These are phyloP conservation scores for Tylopilus cervinicoccineus DNA, from an alignment of 768 basidiomycete species.

Conservation along the genomic window DNA sequence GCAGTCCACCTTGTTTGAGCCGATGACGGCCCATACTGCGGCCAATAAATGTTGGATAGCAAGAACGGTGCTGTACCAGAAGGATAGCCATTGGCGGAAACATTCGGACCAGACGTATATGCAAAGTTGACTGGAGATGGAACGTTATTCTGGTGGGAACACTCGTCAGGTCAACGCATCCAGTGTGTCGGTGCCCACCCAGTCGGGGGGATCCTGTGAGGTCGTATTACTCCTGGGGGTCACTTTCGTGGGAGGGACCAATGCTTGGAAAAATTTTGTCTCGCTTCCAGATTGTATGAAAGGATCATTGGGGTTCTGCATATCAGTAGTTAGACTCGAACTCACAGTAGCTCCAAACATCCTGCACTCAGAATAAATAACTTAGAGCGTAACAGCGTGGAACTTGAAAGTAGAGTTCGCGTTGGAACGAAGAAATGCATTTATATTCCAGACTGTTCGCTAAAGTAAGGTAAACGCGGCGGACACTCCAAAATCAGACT, in stretches of 20 bases:
- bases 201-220: constrained; percentile 9
- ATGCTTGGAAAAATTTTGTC: neutral
- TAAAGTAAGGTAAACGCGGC: neutral
- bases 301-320: neutral
- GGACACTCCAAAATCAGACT: neutral
- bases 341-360: neutral
- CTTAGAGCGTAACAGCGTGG: constrained; percentile 7
- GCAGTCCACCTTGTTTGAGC: no score
- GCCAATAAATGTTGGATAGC: neutral
- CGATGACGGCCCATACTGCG: no score
- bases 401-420: neutral
- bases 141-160: no score
- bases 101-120: constrained; percentile 11
- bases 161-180: neutral
- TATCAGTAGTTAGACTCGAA: neutral
- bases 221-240: constrained; percentile 14
- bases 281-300: neutral
- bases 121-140: constrained; percentile 20
- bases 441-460: neutral
- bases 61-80: constrained; percentile 7
- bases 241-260: neutral
- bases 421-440: constrained; percentile 19
- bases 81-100: constrained; percentile 6
- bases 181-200: constrained; percentile 13
- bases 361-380: neutral